Evolutionary conservation across 768 basidiomycete genomes (phyloP).

Genomic region (Candolleomyces aberdarensis): DNA sequence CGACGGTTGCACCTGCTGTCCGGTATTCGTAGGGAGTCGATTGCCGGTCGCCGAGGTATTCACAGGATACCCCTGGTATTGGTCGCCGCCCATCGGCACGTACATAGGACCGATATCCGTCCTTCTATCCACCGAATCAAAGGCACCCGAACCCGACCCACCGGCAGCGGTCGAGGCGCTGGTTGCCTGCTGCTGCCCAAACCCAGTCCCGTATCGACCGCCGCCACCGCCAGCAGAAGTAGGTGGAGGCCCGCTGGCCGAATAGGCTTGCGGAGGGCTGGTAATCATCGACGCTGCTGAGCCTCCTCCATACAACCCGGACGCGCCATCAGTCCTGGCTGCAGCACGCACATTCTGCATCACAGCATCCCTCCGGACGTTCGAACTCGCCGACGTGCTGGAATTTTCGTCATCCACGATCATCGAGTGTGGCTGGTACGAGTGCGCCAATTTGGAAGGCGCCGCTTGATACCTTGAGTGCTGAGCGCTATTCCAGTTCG

Average conservation of each 20-base stretch:
- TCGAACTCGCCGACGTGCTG: conserved; percentile 10
- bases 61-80: conserved; percentile 56
- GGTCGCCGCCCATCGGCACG: conserved; percentile 81
- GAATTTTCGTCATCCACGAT: conserved; percentile 59
- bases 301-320: conserved; percentile 24
- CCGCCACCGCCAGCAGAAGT: conserved; percentile 36
- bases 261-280: conserved; percentile 74
- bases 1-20: conserved; percentile 54
- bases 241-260: conserved; percentile 32
- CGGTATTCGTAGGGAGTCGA: conserved; percentile 43
- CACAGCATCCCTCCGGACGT: conserved; percentile 63
- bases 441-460: conserved; percentile 61
- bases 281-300: conserved; percentile 44
- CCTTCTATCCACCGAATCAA: conserved; percentile 32
- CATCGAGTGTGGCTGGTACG: conserved; percentile 65
- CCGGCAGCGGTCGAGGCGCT: conserved; percentile 11
- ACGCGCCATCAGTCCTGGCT: conserved; percentile 38
- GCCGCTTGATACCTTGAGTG: conserved; percentile 56
- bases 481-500: conserved; percentile 45
- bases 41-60: conserved; percentile 31
- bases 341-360: conserved; percentile 75
- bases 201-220: conserved; percentile 60
- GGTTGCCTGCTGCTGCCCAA: conserved; percentile 39
- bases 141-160: conserved; percentile 61
- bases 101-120: conserved; percentile 27